Percentiles rank a stretch among this genome's conserved stretches.
Conservation (phyloP, 2,329 filamentous ascomycete species). For the Diaporthe vexans region DNA sequence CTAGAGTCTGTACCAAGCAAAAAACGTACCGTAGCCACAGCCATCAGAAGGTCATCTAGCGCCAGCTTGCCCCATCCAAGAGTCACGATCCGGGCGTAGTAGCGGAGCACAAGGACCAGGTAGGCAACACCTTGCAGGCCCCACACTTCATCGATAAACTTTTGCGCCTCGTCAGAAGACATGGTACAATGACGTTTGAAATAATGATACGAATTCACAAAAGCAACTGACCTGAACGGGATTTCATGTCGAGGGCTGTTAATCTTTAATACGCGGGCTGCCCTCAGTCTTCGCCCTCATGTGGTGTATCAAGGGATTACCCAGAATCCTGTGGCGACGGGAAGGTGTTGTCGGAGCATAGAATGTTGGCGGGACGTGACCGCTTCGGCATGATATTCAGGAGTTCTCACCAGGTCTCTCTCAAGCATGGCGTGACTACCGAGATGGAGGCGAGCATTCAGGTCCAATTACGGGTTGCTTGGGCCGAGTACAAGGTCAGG, state of each 20-base stretch:
- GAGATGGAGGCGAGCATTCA: neutral
- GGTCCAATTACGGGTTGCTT: neutral
- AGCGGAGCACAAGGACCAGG: slow-evolving; percentile 44
- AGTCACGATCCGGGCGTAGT: slow-evolving; percentile 43
- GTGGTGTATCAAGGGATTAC: neutral
- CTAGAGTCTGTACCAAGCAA: neutral
- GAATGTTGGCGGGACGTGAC: neutral
- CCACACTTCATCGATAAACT: slow-evolving; percentile 47
- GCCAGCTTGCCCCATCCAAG: slow-evolving; percentile 44
- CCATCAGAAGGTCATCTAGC: slow-evolving; percentile 46
- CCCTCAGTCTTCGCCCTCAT: neutral
- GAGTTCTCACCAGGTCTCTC: neutral
- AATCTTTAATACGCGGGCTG: neutral
- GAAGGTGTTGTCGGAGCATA: neutral
- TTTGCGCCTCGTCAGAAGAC: slow-evolving; percentile 37
- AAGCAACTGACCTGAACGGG: too few relatives aligned
- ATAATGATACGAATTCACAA: neutral
- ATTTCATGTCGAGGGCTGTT: neutral
- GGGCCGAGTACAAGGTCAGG: too few relatives aligned
- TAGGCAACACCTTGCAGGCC: slow-evolving; percentile 46
- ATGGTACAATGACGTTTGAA: slow-evolving; percentile 24
- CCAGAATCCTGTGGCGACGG: neutral
- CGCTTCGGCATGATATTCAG: neutral
- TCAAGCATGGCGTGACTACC: neutral
- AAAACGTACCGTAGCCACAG: slow-evolving; percentile 44